Percentiles rank a stretch among this genome's conserved stretches.
phyloP scores from a whole-genome alignment of 2,329 filamentous ascomycete species.

The Gyromitra esculenta region DNA sequence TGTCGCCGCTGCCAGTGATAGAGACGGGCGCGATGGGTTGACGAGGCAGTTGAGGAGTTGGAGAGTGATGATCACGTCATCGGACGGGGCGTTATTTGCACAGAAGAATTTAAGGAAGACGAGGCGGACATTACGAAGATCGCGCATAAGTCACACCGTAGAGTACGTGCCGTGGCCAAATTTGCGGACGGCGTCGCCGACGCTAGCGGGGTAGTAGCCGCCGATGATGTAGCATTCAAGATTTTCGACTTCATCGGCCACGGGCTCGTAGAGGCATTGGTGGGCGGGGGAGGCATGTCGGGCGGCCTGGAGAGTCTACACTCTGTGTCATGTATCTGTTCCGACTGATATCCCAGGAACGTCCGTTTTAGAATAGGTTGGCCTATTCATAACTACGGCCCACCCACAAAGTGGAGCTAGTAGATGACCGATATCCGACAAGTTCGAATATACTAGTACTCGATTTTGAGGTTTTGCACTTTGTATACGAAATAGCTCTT shows the following conservation, averaged over 20 bases:
- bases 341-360: too few species aligned
- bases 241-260: neutral
- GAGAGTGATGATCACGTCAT: neutral
- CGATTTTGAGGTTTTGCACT: too few species aligned
- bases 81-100: neutral
- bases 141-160: conserved; percentile 39
- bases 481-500: too few species aligned
- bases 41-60: neutral
- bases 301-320: neutral
- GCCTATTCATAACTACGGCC: too few species aligned
- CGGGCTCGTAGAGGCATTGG: neutral
- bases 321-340: too few species aligned
- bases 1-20: neutral
- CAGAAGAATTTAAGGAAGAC: conserved; percentile 9
- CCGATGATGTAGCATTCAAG: conserved; percentile 8
- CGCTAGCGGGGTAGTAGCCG: conserved; percentile 19
- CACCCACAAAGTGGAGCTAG: too few species aligned
- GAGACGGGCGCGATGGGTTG: neutral
- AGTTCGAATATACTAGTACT: too few species aligned
- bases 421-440: too few species aligned
- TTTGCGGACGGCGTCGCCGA: conserved; percentile 31
- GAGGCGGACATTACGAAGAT: neutral
- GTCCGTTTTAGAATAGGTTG: too few species aligned
- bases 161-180: conserved; percentile 41
- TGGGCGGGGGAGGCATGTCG: neutral